Evolutionary conservation across 371 early-diverging fungal species (phyloP).

Genomic region (Blakeslea trispora): DNA sequence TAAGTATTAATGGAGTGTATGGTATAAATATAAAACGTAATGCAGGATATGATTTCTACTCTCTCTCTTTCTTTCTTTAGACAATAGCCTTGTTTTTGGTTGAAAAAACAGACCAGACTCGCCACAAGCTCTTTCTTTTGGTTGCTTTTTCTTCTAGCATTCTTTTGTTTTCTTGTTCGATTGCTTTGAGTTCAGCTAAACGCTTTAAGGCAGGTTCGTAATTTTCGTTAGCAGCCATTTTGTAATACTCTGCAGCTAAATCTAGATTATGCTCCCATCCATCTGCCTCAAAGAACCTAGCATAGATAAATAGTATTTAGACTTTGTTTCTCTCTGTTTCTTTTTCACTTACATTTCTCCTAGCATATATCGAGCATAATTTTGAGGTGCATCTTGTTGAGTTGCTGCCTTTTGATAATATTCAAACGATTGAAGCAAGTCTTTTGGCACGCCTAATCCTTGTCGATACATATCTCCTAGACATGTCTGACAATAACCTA

Average conservation of each 20-base stretch:
- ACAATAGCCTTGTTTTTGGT: constrained; percentile 17
- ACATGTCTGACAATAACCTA: constrained; percentile 51
- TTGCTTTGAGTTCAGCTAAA: constrained; percentile 15
- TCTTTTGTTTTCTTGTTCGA: constrained; percentile 17
- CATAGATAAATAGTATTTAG: not conserved
- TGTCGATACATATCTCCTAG: constrained; percentile 49
- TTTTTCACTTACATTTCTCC: constrained; percentile 44
- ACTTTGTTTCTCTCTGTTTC: not conserved
- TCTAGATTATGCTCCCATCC: constrained; percentile 44
- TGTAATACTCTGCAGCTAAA: constrained; percentile 47
- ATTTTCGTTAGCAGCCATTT: constrained; percentile 44
- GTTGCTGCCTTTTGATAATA: constrained; percentile 55
- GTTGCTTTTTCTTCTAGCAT: constrained; percentile 14
- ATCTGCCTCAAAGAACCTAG: constrained; percentile 47
- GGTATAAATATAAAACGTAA: no score
- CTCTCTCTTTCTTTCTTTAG: no score
- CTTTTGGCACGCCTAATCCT: constrained; percentile 47
- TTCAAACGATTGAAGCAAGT: constrained; percentile 41
- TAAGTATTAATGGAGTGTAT: no score
- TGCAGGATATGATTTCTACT: no score
- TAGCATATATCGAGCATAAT: constrained; percentile 50
- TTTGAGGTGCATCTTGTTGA: constrained; percentile 51
- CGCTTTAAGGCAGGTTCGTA: constrained; percentile 39
- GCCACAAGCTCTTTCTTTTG: constrained; percentile 21
- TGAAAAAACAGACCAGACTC: constrained; percentile 29